Evolutionary conservation across 2,329 filamentous ascomycete species (phyloP).

Genomic region (Aspergillus felis): DNA sequence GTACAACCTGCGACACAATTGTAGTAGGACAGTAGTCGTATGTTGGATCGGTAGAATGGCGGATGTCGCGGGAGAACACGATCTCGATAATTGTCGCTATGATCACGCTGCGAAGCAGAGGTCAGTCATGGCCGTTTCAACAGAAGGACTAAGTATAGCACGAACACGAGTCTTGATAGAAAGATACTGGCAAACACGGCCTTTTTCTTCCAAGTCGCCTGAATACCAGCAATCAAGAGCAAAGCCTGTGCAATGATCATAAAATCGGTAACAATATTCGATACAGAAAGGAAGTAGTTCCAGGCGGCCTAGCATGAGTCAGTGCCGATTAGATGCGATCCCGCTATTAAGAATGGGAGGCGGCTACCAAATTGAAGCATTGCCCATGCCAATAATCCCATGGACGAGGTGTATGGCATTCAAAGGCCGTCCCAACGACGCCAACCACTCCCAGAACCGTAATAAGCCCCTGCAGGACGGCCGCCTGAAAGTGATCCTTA

Average conservation of each 20-base stretch:
- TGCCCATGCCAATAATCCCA: slow-evolving; percentile 17
- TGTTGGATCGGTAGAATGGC: slow-evolving; percentile 12
- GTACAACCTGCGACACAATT: slow-evolving; percentile 14
- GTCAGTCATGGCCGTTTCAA: not conserved
- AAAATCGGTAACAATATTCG: slow-evolving; percentile 21
- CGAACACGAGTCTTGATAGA: slow-evolving; percentile 18
- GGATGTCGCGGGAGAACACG: slow-evolving; percentile 7
- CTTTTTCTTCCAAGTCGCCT: slow-evolving; percentile 16
- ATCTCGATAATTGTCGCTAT: slow-evolving; percentile 12
- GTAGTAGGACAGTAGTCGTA: slow-evolving; percentile 17
- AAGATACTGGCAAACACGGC: slow-evolving; percentile 19
- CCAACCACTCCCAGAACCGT: slow-evolving; percentile 11
- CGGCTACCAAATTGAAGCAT: slow-evolving; percentile 16
- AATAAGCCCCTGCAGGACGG: slow-evolving; percentile 9
- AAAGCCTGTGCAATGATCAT: slow-evolving; percentile 19
- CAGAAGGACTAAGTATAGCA: not conserved
- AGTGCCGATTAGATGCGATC: not conserved
- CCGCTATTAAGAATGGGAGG: not conserved
- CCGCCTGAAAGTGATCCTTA: slow-evolving; percentile 15
- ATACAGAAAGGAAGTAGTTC: slow-evolving; percentile 14
- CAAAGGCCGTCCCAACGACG: slow-evolving; percentile 16
- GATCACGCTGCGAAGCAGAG: slow-evolving; percentile 9
- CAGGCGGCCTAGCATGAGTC: slow-evolving; percentile 8
- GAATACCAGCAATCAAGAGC: slow-evolving; percentile 16
- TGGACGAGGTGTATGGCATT: slow-evolving; percentile 14